These are phyloP conservation scores for Suillus lakei DNA, from an alignment of 768 basidiomycete species.

Conservation along the genomic window DNA sequence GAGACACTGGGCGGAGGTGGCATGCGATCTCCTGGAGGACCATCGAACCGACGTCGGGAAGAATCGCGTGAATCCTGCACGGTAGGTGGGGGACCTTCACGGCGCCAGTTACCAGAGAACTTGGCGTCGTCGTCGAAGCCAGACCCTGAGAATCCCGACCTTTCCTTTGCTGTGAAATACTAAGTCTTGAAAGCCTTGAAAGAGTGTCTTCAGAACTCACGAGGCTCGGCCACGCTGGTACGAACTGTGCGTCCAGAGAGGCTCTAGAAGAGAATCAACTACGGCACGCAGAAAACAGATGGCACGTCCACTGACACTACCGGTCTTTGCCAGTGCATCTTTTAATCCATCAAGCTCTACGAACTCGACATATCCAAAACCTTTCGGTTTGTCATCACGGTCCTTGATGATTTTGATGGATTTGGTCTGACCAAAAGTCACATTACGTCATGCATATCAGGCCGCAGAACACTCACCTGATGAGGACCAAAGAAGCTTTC, in stretches of 20 bases:
- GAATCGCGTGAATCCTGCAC: constrained; percentile 62
- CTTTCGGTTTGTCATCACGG: constrained; percentile 93
- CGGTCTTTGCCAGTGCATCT: constrained; percentile 75
- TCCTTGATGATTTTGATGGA: constrained; percentile 93
- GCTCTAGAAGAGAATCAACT: constrained; percentile 42
- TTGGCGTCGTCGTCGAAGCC: constrained; percentile 73
- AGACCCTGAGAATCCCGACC: constrained; percentile 56
- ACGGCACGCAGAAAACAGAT: background rate
- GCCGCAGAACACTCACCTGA: constrained; percentile 49
- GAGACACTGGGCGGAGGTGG: constrained; percentile 55
- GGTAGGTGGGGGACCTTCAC: constrained; percentile 85
- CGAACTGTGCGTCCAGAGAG: constrained; percentile 83
- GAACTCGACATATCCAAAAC: constrained; percentile 98
- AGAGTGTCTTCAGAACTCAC: constrained; percentile 55
- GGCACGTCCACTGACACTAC: constrained; percentile 54
- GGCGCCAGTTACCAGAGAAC: constrained; percentile 84
- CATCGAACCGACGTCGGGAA: constrained; percentile 72
- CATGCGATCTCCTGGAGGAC: constrained; percentile 46
- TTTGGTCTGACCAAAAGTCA: constrained; percentile 55
- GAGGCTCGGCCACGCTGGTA: constrained; percentile 95
- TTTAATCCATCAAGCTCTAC: constrained; percentile 85
- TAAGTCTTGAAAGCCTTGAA: constrained; percentile 13
- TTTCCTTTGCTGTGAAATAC: constrained; percentile 71
- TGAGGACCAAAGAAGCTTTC: constrained; percentile 76
- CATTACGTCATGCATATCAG: background rate